Conservation (phyloP, 208 protist genomes). For the Tritrichomonas musculus region DNA sequence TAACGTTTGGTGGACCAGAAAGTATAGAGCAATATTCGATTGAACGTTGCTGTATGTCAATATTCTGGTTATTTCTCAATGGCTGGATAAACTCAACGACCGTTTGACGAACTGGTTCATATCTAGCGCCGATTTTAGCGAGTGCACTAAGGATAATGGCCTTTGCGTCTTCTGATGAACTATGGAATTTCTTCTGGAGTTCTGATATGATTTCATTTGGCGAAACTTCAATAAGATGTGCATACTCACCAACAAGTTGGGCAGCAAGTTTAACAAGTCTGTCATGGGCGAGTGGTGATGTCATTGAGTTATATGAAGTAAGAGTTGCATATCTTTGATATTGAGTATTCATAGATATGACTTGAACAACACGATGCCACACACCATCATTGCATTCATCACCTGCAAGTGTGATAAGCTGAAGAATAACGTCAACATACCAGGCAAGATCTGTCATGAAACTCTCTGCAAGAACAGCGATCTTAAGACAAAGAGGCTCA, state of each 20-base stretch:
- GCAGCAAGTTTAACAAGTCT: slow-evolving; percentile 66
- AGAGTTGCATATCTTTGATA: slow-evolving; percentile 83
- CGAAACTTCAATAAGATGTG: neutral
- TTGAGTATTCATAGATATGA: slow-evolving; percentile 83
- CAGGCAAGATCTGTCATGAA: slow-evolving; percentile 73
- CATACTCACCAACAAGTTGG: slow-evolving; percentile 59
- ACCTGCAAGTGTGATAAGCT: slow-evolving; percentile 81
- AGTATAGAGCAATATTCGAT: slow-evolving; percentile 74
- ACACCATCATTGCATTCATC: slow-evolving; percentile 79
- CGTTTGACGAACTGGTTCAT: slow-evolving; percentile 40
- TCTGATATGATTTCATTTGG: slow-evolving; percentile 21
- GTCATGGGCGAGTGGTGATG: slow-evolving; percentile 83
- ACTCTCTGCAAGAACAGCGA: slow-evolving; percentile 84
- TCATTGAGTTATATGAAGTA: slow-evolving; percentile 71
- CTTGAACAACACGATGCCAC: slow-evolving; percentile 75
- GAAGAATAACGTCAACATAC: slow-evolving; percentile 91
- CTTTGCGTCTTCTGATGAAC: slow-evolving; percentile 57
- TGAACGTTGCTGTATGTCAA: slow-evolving; percentile 90
- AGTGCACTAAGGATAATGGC: slow-evolving; percentile 78
- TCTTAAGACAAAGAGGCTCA: slow-evolving; percentile 84
- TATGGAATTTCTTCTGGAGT: slow-evolving; percentile 29
- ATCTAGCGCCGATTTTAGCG: slow-evolving; percentile 85
- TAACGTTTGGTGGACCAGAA: neutral
- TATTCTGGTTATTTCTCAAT: slow-evolving; percentile 58
- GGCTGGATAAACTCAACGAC: slow-evolving; percentile 29